Base-by-base conservation (phyloP, 306 rosid genomes). In the Begonia fuchsioides region DNA sequence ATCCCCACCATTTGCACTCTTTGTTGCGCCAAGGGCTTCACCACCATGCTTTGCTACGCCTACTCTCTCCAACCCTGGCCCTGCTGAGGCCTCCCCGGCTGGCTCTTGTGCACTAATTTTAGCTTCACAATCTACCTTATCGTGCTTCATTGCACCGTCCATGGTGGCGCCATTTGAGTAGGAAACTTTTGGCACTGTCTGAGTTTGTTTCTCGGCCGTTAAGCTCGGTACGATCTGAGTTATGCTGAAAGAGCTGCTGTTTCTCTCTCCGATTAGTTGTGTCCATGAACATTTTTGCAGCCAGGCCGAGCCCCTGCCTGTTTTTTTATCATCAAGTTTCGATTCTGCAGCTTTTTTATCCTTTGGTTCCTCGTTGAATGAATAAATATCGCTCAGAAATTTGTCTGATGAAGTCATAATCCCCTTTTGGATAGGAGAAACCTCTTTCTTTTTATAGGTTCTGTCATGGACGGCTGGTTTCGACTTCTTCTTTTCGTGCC, bases 301-400 rank as follows among this genome's bases (percentile, higher is more conserved):
- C 97, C 97, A 84, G 6, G 82, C 62, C 58, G 82, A 45, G 38
- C 93, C 97, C 64, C 82, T 75, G 17, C 88, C 78, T 0, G 70
- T 57, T 54, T 72, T 57, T 44, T 19, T 53, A 57, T 11, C 17
- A 10, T 1, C 5, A 0, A 54, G 12, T 35, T 32, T 11, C n/a
- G 39, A 40, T 45, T 18, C 57, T 52, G 39, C 46, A 44, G 20
- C 10, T 51, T 65, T 8, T 15, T 54, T n/a, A 43, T 32, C 39
- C 32, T 49, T 50, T 41, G 44, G 55, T 49, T 68, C 57, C 39
- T 39, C 60, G 57, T 59, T 47, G 19, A 47, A 38, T 19, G 74
- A 57, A 54, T 54, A 56, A 59, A 59, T 32, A 17, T 12, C 43
- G 38, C 62, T 67, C 16, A 76, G 68, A 48, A 68, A 52, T 56